phyloP scores from a whole-genome alignment of 2,329 filamentous ascomycete species.

The Teratosphaeria viscida region DNA sequence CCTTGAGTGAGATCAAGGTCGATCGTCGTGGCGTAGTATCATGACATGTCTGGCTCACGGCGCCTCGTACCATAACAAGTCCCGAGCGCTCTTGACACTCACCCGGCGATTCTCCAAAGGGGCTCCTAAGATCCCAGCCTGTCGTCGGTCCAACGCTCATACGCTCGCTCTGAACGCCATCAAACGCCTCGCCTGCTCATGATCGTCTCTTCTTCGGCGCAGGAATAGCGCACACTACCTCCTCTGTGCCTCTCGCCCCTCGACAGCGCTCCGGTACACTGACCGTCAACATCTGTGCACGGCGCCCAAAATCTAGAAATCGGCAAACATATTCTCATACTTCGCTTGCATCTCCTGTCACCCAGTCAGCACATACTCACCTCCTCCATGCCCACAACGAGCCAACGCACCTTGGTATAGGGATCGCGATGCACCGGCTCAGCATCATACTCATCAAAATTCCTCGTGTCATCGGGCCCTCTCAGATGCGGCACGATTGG shows the following conservation, averaged over 20 bases:
- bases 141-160: not conserved
- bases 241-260: too few relatives aligned
- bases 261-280: not conserved
- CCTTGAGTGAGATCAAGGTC: not conserved
- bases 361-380: not conserved
- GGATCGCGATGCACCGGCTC: slow-evolving; percentile 54
- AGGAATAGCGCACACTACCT: too few relatives aligned
- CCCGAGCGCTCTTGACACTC: not conserved
- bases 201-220: not conserved
- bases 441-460: slow-evolving; percentile 75
- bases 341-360: slow-evolving; percentile 49
- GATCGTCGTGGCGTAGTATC: not conserved
- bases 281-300: too few relatives aligned
- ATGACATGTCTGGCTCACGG: not conserved
- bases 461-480: slow-evolving; percentile 64
- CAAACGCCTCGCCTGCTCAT: not conserved
- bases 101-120: not conserved
- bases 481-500: slow-evolving; percentile 68
- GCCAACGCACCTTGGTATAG: slow-evolving; percentile 46
- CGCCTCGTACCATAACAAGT: not conserved
- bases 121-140: not conserved
- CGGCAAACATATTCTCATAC: slow-evolving; percentile 61
- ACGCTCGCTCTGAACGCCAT: not conserved
- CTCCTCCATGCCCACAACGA: not conserved
- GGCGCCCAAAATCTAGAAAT: slow-evolving; percentile 43